A percentile compares a stretch with the other conserved stretches of the same genome.
These are phyloP conservation scores for Solanum chmielewskii DNA, from an alignment of 257 asterid genomes.

Conservation along the genomic window DNA sequence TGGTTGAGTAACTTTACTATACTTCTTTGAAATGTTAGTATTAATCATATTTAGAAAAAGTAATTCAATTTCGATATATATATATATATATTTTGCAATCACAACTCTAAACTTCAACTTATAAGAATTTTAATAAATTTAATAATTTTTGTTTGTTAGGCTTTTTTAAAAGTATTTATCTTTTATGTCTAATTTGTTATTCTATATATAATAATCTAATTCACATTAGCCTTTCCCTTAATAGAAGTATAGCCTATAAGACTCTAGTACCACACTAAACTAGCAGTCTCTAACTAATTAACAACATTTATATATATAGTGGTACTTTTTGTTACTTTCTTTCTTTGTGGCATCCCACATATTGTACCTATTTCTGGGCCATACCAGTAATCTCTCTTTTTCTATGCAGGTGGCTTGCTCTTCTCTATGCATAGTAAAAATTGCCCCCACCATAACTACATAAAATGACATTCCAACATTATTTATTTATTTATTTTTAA, in stretches of 20 bases:
- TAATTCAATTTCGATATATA: neutral
- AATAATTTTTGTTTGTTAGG: neutral
- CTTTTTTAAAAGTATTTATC: neutral
- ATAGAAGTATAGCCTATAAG: neutral
- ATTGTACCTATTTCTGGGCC: constrained; percentile 3
- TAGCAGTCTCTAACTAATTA: neutral
- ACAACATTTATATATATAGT: neutral
- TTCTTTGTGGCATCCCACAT: constrained; percentile 3
- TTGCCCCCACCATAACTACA: constrained; percentile 1
- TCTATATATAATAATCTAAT: constrained; percentile 1
- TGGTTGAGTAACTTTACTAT: neutral
- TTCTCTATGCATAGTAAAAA: constrained; percentile 4
- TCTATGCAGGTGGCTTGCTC: constrained; percentile 12
- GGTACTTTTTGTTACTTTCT: neutral
- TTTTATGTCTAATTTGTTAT: neutral
- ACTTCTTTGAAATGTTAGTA: too few species aligned
- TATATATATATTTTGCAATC: neutral
- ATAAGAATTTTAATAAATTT: too few species aligned
- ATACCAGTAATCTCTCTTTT: constrained; percentile 1
- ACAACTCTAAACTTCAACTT: neutral
- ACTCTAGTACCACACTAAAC: neutral
- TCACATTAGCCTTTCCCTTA: constrained; percentile 9
- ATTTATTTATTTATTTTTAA: neutral
- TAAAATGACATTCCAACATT: neutral
- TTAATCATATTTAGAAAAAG: neutral